A percentile compares a stretch with the other conserved stretches of the same genome.
Conservation (phyloP, 306 rosid species). For the Medicago lupulina region DNA sequence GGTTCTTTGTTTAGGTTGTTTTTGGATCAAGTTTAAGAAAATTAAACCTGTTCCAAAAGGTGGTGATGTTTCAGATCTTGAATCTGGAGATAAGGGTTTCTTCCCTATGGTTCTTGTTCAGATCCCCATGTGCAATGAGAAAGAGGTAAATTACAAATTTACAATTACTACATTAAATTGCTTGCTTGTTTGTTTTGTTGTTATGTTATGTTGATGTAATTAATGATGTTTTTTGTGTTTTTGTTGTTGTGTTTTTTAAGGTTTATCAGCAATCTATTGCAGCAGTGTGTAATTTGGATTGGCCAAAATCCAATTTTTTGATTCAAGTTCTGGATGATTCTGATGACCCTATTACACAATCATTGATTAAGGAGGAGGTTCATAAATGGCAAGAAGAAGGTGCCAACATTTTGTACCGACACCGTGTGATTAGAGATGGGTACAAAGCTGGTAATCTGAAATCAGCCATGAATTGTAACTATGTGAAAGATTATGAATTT, state of each 20-base stretch:
- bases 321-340: slow-evolving; percentile 96
- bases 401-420: slow-evolving; percentile 80
- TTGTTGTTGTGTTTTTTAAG: slow-evolving; percentile 40
- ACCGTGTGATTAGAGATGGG: slow-evolving; percentile 86
- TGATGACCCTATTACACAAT: slow-evolving; percentile 79
- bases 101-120: slow-evolving; percentile 96
- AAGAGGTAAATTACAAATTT: slow-evolving; percentile 60
- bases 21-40: slow-evolving; percentile 85
- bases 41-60: slow-evolving; percentile 75
- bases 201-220: slow-evolving; percentile 26
- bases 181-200: neutral
- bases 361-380: slow-evolving; percentile 79
- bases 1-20: slow-evolving; percentile 81
- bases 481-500: slow-evolving; percentile 83
- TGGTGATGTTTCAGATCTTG: slow-evolving; percentile 58
- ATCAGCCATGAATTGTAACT: slow-evolving; percentile 95
- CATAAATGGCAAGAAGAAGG: slow-evolving; percentile 88
- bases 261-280: slow-evolving; percentile 95
- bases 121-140: slow-evolving; percentile 99
- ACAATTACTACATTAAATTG: neutral
- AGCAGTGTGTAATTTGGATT: slow-evolving; percentile 88
- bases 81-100: slow-evolving; percentile 75
- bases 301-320: slow-evolving; percentile 81
- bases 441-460: slow-evolving; percentile 97
- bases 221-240: neutral